Evolutionary conservation across 495 filamentous ascomycete species (phyloP), one percentile per base, ranked within the genome.

Genomic region (Poronia punctata): DNA sequence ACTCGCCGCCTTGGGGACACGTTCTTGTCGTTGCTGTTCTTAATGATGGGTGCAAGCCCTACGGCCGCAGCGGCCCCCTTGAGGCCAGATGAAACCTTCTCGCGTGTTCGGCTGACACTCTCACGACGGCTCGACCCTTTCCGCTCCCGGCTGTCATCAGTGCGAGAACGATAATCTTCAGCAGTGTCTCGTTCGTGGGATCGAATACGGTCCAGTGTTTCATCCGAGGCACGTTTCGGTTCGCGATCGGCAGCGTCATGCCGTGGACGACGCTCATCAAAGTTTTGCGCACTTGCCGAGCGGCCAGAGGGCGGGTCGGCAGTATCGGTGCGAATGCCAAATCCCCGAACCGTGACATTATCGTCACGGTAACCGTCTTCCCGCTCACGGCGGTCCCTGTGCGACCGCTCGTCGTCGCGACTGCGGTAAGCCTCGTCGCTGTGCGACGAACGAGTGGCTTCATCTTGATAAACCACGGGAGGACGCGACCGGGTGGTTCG

Each of bases 401-500:
- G 52, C 19, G 51, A 10, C 4, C 50, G 52, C 30, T 66, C 60
- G 24, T 66, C 62, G 7, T 70, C 63, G 38, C 61, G 62, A 3
- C 45, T 50, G 18, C 60, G 62, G 33, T 71, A 66, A 19, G 64
- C 54, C 1, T 71, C 68, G 6, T 69, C 66, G 14, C 54, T 43
- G 26, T 69, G 66, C n/a, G 53, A 54, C 12, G 40, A 48, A 23
- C 36, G 62, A 42, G 46, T 45, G 23, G 43, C 64, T 34, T 27
- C 31, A 23, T 75, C 71, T 25, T 72, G 66, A 23, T 70, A 67
- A n/a, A 71, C 48, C 0, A 68, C 70, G 4, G 70, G 53, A 5
- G 72, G 70, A 9, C 73, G 59, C 1, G 56, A 53, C 10, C 53
- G 54, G 7, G 47, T 21, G 8, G 42, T 41, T n/a, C 57, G 57